A percentile compares a stretch with the other conserved stretches of the same genome.
phyloP scores from a whole-genome alignment of 129 eudicot genomes.

The Artemisia annua region DNA sequence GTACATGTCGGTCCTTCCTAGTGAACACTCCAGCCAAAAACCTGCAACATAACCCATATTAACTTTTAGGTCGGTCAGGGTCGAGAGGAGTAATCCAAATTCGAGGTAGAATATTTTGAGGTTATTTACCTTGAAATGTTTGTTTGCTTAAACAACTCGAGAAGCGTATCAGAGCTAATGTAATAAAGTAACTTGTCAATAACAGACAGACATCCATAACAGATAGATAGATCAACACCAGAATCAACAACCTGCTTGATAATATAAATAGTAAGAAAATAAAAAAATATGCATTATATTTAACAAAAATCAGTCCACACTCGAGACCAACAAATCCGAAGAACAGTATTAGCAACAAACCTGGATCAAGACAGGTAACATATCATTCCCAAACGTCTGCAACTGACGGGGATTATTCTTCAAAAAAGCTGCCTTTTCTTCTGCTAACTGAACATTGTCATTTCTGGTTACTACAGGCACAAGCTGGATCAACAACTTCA shows the following conservation, averaged over 20 bases:
- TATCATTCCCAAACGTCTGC: slow-evolving; percentile 70
- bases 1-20: slow-evolving; percentile 77
- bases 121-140: slow-evolving; percentile 77
- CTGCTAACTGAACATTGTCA: slow-evolving; percentile 33
- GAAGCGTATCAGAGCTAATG: slow-evolving; percentile 65
- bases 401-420: slow-evolving; percentile 57
- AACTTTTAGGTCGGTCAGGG: neutral
- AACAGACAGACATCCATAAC: slow-evolving; percentile 80
- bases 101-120: neutral
- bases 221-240: slow-evolving; percentile 60
- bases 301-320: neutral
- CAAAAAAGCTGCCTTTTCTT: slow-evolving; percentile 59
- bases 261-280: neutral
- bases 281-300: slow-evolving; percentile 10
- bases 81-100: too few relatives aligned
- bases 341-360: slow-evolving; percentile 36
- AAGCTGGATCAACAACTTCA: slow-evolving; percentile 84
- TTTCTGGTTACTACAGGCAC: slow-evolving; percentile 63
- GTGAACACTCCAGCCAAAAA: slow-evolving; percentile 90
- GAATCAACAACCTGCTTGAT: slow-evolving; percentile 78
- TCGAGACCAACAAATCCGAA: neutral
- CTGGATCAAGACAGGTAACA: slow-evolving; percentile 75
- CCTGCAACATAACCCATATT: slow-evolving; percentile 39
- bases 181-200: slow-evolving; percentile 66
- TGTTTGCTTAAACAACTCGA: slow-evolving; percentile 49